A percentile compares a stretch with the other conserved stretches of the same genome.
These are phyloP conservation scores for Limnomonas spitsbergensis DNA, from an alignment of 139 green algal genomes.

Conservation along the genomic window DNA sequence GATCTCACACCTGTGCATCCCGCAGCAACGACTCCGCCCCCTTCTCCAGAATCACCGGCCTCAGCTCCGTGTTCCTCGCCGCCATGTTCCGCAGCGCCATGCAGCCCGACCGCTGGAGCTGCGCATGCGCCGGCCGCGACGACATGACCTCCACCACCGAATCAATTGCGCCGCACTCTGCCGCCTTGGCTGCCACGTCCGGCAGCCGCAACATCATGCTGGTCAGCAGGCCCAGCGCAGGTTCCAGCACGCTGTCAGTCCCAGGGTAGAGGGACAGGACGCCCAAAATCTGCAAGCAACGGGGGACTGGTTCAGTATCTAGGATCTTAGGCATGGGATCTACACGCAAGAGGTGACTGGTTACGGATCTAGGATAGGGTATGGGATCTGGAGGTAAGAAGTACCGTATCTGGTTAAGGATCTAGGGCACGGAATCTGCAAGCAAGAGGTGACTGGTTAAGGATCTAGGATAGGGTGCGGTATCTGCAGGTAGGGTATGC, in stretches of 20 bases:
- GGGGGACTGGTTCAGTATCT: no score
- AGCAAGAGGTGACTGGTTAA: no score
- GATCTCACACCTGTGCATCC: neutral
- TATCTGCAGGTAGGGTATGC: no score
- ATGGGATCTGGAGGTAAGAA: no score
- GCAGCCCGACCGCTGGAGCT: constrained; percentile 61
- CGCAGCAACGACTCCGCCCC: constrained; percentile 66
- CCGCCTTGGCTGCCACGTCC: constrained; percentile 24
- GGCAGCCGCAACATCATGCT: constrained; percentile 74
- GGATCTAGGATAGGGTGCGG: no score
- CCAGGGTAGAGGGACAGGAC: constrained; percentile 24
- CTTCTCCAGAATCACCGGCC: constrained; percentile 52
- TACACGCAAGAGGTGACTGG: no score
- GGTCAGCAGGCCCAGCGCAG: constrained; percentile 67
- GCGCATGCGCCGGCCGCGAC: neutral
- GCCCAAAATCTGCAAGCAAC: neutral
- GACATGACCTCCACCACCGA: constrained; percentile 30
- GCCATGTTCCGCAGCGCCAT: constrained; percentile 79
- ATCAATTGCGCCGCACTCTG: constrained; percentile 40
- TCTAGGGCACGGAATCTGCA: no score
- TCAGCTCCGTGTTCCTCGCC: constrained; percentile 65
- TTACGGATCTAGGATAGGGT: no score
- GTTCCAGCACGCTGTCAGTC: constrained; percentile 46
- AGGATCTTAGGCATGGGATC: no score
- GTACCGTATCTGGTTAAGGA: no score